Base-by-base conservation (phyloP, 164 flowering plant species). In the Aristolochia contorta region DNA sequence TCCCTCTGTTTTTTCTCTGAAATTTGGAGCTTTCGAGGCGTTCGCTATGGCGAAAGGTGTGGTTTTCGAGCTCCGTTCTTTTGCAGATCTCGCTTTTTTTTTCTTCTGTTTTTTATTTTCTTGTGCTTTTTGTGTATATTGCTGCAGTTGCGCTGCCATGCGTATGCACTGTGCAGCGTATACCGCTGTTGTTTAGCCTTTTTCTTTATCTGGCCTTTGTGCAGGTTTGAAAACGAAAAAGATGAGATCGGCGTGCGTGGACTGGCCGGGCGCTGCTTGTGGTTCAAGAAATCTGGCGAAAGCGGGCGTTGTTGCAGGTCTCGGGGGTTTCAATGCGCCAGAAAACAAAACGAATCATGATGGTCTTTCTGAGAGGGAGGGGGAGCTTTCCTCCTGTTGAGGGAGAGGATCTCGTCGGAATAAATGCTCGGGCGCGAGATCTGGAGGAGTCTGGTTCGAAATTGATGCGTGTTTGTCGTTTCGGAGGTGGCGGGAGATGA, bases 21-120 rank as follows among this genome's bases (percentile, higher is more conserved):
- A 5, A 27, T 27, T 37, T 37, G 9, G 43, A 37, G 9, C 43
- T 37, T 37, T 37, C 43, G 43, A 37, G 43, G 43, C 43, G 43
- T 37, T 37, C 12, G 43, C 43, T 7, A 37, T 37, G 43, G 43
- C 43, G 43, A 37, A 71, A 67, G 62, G 64, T 23, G 64, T 49
- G 53, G 47, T 9, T 67, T 63, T 71, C 62, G 69, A 58, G 63
- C 63, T 57, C 46, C 59, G 62, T 66, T 24, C 21, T 49, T 21
- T 60, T 59, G 48, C 37, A 45, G 53, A 52, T 52, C 4, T 59
- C 53, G 52, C 33, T 37, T 37, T 8, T 37, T 37, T 37, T 37
- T 37, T 37, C 7, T 37, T 16, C 9, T 32, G 12, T 58, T 37
- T 37, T 37, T 37, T 16, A 9, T 32, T n/a, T 58, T 19, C 45